Percentiles rank a stretch among this genome's conserved stretches.
Conservation (phyloP, 306 rosid species). For the Quercus aquifolioides region DNA sequence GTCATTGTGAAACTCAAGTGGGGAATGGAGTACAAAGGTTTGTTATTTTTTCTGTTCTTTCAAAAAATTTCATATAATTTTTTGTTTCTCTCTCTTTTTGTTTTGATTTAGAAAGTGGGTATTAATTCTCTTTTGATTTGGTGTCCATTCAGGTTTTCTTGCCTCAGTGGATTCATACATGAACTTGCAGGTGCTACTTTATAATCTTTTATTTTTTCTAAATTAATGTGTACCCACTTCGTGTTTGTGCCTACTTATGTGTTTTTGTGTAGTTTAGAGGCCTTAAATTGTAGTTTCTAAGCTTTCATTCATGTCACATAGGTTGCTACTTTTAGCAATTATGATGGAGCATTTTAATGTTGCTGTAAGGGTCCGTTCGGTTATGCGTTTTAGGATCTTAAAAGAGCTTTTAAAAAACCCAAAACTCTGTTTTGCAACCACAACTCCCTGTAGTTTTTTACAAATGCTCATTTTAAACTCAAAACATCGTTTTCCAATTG, state of each 20-base stretch:
- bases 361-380: not conserved
- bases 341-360: not conserved
- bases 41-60: not conserved
- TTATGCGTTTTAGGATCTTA: too few relatives aligned
- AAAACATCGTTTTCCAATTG: too few relatives aligned
- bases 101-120: not conserved
- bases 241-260: not conserved
- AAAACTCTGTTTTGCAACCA: too few relatives aligned
- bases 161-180: conserved; percentile 55
- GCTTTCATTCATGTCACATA: not conserved
- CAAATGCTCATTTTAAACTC: too few relatives aligned
- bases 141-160: conserved; percentile 39
- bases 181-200: conserved; percentile 51
- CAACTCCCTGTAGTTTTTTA: too few relatives aligned
- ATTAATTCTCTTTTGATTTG: not conserved
- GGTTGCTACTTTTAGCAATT: not conserved
- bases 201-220: not conserved
- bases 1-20: conserved; percentile 55
- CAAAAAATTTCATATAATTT: not conserved
- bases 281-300: not conserved
- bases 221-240: not conserved
- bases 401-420: too few relatives aligned
- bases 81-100: too few relatives aligned
- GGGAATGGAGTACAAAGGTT: conserved; percentile 70
- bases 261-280: not conserved